These are phyloP conservation scores for Fusarium aywerte DNA, from an alignment of 2,329 filamentous ascomycete genomes.

Conservation along the genomic window DNA sequence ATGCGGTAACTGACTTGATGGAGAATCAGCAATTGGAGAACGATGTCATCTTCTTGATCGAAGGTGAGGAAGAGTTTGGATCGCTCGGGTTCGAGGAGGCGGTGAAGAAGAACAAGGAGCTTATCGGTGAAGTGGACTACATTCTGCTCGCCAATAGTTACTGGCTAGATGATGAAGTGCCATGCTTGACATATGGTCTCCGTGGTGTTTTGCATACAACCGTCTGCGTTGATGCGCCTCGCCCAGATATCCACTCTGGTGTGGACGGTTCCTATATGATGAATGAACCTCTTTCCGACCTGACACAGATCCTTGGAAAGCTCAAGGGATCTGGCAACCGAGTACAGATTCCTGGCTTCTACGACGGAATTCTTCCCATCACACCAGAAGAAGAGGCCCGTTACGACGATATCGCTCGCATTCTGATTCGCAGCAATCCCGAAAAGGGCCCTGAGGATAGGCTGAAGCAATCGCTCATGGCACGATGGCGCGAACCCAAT, in stretches of 20 bases:
- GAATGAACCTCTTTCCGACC: conserved; percentile 90
- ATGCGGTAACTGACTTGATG: conserved; percentile 89
- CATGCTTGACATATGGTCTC: conserved; percentile 93
- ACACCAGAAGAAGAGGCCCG: conserved; percentile 80
- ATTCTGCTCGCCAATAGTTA: conserved; percentile 97
- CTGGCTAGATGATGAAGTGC: conserved; percentile 96
- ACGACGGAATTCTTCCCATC: conserved; percentile 82
- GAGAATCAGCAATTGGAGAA: conserved; percentile 85
- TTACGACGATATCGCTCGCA: conserved; percentile 84
- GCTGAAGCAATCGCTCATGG: conserved; percentile 88
- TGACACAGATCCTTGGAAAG: conserved; percentile 83
- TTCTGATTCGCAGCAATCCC: conserved; percentile 78
- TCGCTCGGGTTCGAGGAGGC: conserved; percentile 90
- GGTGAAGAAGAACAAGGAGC: conserved; percentile 79
- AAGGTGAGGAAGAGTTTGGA: conserved; percentile 96
- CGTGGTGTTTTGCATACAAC: conserved; percentile 95
- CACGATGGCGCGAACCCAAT: conserved; percentile 93
- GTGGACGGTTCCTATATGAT: conserved; percentile 94
- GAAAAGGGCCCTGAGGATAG: conserved; percentile 67
- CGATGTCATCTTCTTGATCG: conserved; percentile 93
- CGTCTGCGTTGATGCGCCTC: conserved; percentile 84
- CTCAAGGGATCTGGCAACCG: conserved; percentile 84
- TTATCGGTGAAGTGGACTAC: conserved; percentile 92
- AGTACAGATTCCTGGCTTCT: conserved; percentile 88
- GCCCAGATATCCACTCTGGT: conserved; percentile 92